Evolutionary conservation across 75 land plant species (phyloP), one percentile per base, ranked within the genome.

Genomic region (Selaginella tamariscina): DNA sequence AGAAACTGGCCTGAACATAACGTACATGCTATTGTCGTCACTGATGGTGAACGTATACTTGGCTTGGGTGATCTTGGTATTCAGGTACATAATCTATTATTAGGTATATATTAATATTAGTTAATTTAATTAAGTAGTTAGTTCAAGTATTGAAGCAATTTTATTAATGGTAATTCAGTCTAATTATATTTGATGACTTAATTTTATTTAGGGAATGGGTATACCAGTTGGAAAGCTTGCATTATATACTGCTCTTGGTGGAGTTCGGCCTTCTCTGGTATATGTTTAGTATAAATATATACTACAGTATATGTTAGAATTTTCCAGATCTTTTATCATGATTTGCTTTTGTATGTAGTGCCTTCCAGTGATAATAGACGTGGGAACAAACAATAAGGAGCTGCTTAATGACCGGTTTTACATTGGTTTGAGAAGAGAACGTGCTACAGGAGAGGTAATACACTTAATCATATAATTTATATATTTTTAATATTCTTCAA

Each of bases 21-120:
- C 54, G 77, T 89, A 64, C 85, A 84, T 65, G 90, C 86, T 56
- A 89, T 89, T 70, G 95, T 89, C 65, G 95, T 89, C 18, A 89
- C 95, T 57, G 90, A 89, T 77, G 95, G 95, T 8, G 95, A 89
- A 68, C 80, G 95, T 9, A 89, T 89, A 64, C 63, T 89, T 71
- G 95, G 90, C n/a, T 80, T 89, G 54, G 95, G 95, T 26, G 95
- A 84, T 65, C 89, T 85, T 82, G 92, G 88, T n/a, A 80, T 85
- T 69, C 88, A 86, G 84, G 87, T 84, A 78, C 72, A n/a, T n/a
- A n/a, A n/a, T n/a, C n/a, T n/a, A n/a, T n/a, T n/a, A n/a, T n/a
- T n/a, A n/a, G n/a, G n/a, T n/a, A n/a, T n/a, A n/a, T n/a, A n/a
- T n/a, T n/a, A n/a, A n/a, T n/a, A n/a, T n/a, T n/a, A n/a, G n/a